Evolutionary conservation across 495 filamentous ascomycete genomes (phyloP), one percentile per base, ranked within the genome.

Genomic region (Penicillium canescens): DNA sequence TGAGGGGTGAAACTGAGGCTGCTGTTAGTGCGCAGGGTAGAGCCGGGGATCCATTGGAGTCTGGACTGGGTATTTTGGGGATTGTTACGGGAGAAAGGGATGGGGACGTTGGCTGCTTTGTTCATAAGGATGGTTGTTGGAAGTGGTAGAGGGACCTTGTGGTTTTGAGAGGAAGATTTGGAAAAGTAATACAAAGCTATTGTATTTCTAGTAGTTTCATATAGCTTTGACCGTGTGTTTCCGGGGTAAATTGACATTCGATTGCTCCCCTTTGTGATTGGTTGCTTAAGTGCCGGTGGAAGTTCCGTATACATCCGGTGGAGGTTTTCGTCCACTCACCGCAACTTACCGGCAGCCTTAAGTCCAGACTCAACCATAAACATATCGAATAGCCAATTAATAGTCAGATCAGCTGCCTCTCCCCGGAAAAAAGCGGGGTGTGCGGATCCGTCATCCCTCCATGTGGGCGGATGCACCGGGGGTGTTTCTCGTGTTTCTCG

Each of bases 61-160:
- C 56, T 31, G 70, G 50, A 14, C 40, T 53, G 46, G 62, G 50
- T 16, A 57, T 72, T 41, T 14, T 69, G 54, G 44, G 52, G 11
- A 67, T 73, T 56, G 39, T 68, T 3, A 49, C 65, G 49, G 72
- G 67, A 6, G 49, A 62, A 50, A 59, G 63, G 35, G 68, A 71
- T 60, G 58, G 12, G 4, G 63, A 73, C 23, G 65, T 43, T 24
- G 62, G 62, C 2, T 33, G 50, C 9, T 70, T 73, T 60, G 37
- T 71, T 35, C 23, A 61, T 31, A 63, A 62, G 35, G 56, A 67
- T 54, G 68, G 59, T 9, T 10, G 39, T 11, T 50, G 34, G 49
- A 45, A 46, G 7, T 66, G 63, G 61, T 64, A 52, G 23, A 3
- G 37, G 13, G 28, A 24, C 1, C 23, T 6, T 24, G 23, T 24